Evolutionary conservation across 2,329 filamentous ascomycete genomes (phyloP).

Genomic region (Microdochium trichocladiopsis): DNA sequence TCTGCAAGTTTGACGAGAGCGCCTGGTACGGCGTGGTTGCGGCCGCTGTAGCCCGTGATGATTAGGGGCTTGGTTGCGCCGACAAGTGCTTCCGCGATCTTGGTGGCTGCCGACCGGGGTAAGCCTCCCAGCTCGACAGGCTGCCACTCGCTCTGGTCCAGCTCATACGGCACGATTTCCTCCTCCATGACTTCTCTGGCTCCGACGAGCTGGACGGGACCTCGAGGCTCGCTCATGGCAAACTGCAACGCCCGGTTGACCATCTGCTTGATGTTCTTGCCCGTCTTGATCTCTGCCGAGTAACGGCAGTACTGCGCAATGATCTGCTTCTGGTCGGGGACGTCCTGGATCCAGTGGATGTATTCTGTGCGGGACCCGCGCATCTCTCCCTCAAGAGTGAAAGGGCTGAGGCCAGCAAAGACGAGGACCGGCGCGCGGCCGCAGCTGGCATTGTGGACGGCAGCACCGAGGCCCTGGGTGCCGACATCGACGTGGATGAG

Average conservation of each 20-base stretch:
- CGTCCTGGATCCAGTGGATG: slow-evolving; percentile 82
- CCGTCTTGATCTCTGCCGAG: slow-evolving; percentile 73
- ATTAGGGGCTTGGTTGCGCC: slow-evolving; percentile 60
- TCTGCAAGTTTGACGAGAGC: slow-evolving; percentile 62
- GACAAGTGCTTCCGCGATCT: slow-evolving; percentile 57
- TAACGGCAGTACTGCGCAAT: slow-evolving; percentile 82
- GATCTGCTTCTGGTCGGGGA: slow-evolving; percentile 75
- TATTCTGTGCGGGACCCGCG: slow-evolving; percentile 74
- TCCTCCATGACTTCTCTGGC: slow-evolving; percentile 81
- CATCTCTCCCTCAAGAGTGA: slow-evolving; percentile 71
- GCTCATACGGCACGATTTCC: slow-evolving; percentile 65
- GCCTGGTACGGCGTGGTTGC: slow-evolving; percentile 56
- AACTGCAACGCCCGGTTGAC: slow-evolving; percentile 81
- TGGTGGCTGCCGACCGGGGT: slow-evolving; percentile 41
- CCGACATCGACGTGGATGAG: slow-evolving; percentile 79
- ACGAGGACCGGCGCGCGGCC: slow-evolving; percentile 70
- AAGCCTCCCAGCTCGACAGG: slow-evolving; percentile 60
- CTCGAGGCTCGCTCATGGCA: slow-evolving; percentile 67
- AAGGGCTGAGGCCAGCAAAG: slow-evolving; percentile 72
- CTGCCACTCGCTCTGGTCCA: slow-evolving; percentile 65
- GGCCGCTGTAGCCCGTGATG: slow-evolving; percentile 64
- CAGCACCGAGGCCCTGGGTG: slow-evolving; percentile 70
- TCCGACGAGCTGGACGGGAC: slow-evolving; percentile 73
- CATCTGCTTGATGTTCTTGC: slow-evolving; percentile 82
- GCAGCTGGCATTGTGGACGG: slow-evolving; percentile 71